Evolutionary conservation across 495 filamentous ascomycete genomes (phyloP).

Genomic region (Lophiostoma macrostomum): DNA sequence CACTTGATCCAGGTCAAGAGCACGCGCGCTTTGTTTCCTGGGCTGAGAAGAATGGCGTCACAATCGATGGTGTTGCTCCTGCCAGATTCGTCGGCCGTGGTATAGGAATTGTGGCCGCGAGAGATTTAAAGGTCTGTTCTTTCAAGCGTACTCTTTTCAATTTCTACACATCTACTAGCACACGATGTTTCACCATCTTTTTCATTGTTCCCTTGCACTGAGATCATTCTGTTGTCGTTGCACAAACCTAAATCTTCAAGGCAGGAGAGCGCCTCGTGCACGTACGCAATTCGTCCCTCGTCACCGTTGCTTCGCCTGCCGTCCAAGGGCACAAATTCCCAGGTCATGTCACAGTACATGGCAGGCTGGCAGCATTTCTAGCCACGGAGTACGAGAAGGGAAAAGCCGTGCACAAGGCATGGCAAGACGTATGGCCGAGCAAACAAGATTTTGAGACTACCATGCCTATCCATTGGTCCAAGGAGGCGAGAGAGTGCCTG

Average conservation of each 20-base stretch:
- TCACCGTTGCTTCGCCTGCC: slow-evolving; percentile 11
- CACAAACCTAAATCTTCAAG: slow-evolving; percentile 34
- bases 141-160: neutral
- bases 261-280: slow-evolving; percentile 29
- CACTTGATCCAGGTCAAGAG: slow-evolving; percentile 24
- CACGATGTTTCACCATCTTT: too few species aligned
- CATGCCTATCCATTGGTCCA: slow-evolving; percentile 26
- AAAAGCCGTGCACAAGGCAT: slow-evolving; percentile 6
- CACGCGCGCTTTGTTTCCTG: slow-evolving; percentile 25
- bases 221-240: neutral
- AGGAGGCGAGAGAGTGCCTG: slow-evolving; percentile 16
- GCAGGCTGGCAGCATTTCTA: slow-evolving; percentile 22
- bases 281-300: slow-evolving; percentile 14
- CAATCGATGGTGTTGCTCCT: slow-evolving; percentile 28
- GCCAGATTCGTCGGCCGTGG: slow-evolving; percentile 26
- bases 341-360: slow-evolving; percentile 19
- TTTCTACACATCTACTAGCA: neutral
- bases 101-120: slow-evolving; percentile 30
- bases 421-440: slow-evolving; percentile 30
- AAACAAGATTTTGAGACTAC: slow-evolving; percentile 23
- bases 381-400: slow-evolving; percentile 5
- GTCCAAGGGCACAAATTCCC: slow-evolving; percentile 19
- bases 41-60: slow-evolving; percentile 23
- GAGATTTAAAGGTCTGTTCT: slow-evolving; percentile 29
- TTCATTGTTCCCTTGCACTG: neutral